Evolutionary conservation across 257 asterid genomes (phyloP), one percentile per base, ranked within the genome.

Genomic region (Scutellaria minor): DNA sequence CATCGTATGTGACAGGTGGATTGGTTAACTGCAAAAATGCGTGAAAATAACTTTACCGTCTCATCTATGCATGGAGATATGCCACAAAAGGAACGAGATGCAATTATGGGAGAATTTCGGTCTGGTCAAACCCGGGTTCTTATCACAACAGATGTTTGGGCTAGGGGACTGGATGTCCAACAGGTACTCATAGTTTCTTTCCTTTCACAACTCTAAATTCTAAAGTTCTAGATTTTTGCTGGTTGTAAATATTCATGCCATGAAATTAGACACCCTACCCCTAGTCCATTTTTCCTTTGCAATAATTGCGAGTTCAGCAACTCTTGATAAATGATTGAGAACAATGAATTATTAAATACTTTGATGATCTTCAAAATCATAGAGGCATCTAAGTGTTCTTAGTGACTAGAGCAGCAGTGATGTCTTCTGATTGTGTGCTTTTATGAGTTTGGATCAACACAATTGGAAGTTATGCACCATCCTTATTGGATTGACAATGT

Each of bases 61-160:
- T 95, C 99, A 6, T 87, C 97, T 11, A 95, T 95, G 98, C 99
- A 95, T 18, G 99, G 99, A 50, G 98, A 95, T 79, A 92, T 95
- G 99, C 98, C 99, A 24, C 98, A 95, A 75, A 92, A 86, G 85
- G 98, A 92, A 79, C 84, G 98, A 13, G 98, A 95, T 80, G 96
- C 95, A 59, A 92, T 95, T 56, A 92, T 92, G 98, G 86, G 59
- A 2, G 97, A 95, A 76, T 95, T 95, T 52, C 87, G 97, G 37
- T 78, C 86, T 14, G 97, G 98, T 55, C 84, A 83, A 66, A 95
- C 99, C 66, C 83, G 98, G 51, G 99, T 95, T 77, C 92, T 95
- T 44, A 95, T 95, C 83, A 92, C 98, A 24, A 95, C 99, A 39
- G 99, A 95, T 87, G 97, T 95, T 70, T 95, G 99, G 99, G 99